Evolutionary conservation across 2,329 filamentous ascomycete genomes (phyloP).

Genomic region (Lecanicillium sp.): DNA sequence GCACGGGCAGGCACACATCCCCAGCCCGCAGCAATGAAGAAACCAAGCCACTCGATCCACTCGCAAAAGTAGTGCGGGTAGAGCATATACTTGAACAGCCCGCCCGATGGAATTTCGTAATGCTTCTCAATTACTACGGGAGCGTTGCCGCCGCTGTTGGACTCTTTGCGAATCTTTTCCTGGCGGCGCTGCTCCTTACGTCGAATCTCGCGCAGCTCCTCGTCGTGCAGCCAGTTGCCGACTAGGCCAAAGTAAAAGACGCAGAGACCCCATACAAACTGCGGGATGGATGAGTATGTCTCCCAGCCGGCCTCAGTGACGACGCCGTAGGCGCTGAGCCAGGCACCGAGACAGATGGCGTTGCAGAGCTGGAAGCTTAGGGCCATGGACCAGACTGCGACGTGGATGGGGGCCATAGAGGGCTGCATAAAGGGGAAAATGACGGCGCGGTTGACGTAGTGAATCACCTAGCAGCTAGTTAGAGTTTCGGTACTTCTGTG

Average conservation of each 20-base stretch:
- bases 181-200: conserved; percentile 57
- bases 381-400: conserved; percentile 55
- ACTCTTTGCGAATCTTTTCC: conserved; percentile 26
- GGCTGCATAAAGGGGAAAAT: conserved; percentile 76
- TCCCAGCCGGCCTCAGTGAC: conserved; percentile 46
- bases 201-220: conserved; percentile 79
- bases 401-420: conserved; percentile 85
- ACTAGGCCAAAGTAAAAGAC: conserved; percentile 71
- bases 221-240: conserved; percentile 83
- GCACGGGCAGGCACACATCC: conserved; percentile 65
- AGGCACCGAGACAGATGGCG: conserved; percentile 67
- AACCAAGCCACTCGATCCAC: conserved; percentile 94
- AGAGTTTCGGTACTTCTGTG: conserved; percentile 7
- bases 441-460: conserved; percentile 87
- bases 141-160: conserved; percentile 15
- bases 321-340: conserved; percentile 74
- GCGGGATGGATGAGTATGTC: conserved; percentile 27
- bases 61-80: conserved; percentile 95
- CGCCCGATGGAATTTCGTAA: conserved; percentile 78
- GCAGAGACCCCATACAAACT: conserved; percentile 56
- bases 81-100: conserved; percentile 73
- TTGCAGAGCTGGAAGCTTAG: conserved; percentile 73
- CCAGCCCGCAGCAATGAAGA: conserved; percentile 65
- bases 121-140: conserved; percentile 59
- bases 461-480: conserved; percentile 50